These are phyloP conservation scores for Heterococcus sp. DNA, from an alignment of 108 stramenopile genomes.

Conservation along the genomic window DNA sequence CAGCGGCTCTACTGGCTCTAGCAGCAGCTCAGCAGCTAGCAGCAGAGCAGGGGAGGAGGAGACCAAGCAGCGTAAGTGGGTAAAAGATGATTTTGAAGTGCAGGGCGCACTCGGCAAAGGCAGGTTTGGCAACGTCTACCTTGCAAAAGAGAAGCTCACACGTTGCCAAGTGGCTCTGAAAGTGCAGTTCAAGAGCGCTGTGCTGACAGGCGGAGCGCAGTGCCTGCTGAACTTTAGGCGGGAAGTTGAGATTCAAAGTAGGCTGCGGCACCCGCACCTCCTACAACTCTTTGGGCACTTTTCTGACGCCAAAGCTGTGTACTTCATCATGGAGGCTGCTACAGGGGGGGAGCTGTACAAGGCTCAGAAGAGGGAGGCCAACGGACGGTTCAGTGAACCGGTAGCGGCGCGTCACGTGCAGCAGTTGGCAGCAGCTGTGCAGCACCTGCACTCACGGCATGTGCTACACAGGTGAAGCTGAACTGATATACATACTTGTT, in stretches of 20 bases:
- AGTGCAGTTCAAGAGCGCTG: constrained; percentile 49
- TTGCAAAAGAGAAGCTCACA: constrained; percentile 41
- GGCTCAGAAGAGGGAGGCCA: not conserved
- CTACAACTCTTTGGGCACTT: constrained; percentile 54
- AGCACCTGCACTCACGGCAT: constrained; percentile 32
- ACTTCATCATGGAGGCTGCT: constrained; percentile 58
- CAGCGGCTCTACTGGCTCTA: not conserved
- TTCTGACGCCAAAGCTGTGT: constrained; percentile 46
- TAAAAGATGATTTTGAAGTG: constrained; percentile 44
- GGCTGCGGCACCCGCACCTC: constrained; percentile 52
- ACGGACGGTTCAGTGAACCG: not conserved
- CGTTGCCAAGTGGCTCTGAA: constrained; percentile 53
- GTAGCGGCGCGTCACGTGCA: constrained; percentile 11
- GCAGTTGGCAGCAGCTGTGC: constrained; percentile 44
- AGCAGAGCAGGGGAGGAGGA: not conserved
- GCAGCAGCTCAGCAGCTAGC: not conserved
- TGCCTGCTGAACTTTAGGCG: constrained; percentile 37
- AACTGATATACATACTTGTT: no score
- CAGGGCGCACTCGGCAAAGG: constrained; percentile 47
- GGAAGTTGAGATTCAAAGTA: constrained; percentile 55
- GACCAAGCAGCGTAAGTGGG: constrained; percentile 9
- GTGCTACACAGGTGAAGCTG: constrained; percentile 62
- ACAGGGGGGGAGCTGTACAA: constrained; percentile 57
- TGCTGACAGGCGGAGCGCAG: not conserved
- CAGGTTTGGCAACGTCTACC: constrained; percentile 60